Evolutionary conservation across 352 stramenopile genomes (phyloP), one percentile per base, ranked within the genome.

Genomic region (Chrysophaeum taylorii): DNA sequence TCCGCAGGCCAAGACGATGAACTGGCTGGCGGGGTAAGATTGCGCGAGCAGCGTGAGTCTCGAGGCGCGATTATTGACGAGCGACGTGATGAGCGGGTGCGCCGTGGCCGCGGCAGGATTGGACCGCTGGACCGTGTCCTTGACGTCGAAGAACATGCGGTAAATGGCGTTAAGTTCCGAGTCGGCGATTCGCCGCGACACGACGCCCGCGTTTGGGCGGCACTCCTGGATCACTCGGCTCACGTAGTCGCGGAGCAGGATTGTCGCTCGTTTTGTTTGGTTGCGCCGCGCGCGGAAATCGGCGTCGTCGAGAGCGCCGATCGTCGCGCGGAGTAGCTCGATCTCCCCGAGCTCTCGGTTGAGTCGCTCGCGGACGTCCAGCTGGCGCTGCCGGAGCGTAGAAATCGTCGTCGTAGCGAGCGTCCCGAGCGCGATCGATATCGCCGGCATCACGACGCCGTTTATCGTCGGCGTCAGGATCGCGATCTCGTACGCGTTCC

Each of bases 381-480:
- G 68, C 69, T 85, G 81, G 39, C 81, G 73, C 42, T 85, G 62
- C 36, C 78, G 52, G 36, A 87, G 71, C 61, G 77, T 83, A 41
- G 69, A 79, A 29, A 85, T 77, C 14, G 81, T 85, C 25, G 78
- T 87, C 45, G 64, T 74, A 45, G 78, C 78, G 27, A 85, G 72
- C 0, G 81, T 85, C 0, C 78, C 81, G 68, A 87, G 85, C 27
- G 84, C 45, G 23, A 87, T 74, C 5, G 79, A 73, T 33, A 87
- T 79, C n/a, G 68, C 62, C 16, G 81, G 79, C 16, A 87, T 70
- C 0, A 85, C 76, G 0, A 85, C 54, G 35, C 81, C 81, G 70
- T 83, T 85, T 36, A 85, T 82, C 0, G 75, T 75, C 0, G 79
- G 80, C 23, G 78, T 81, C 48, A 87, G 81, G 57, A 87, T 84